Evolutionary conservation across 768 basidiomycete species (phyloP).

Genomic region (Nidularia pulvinata): DNA sequence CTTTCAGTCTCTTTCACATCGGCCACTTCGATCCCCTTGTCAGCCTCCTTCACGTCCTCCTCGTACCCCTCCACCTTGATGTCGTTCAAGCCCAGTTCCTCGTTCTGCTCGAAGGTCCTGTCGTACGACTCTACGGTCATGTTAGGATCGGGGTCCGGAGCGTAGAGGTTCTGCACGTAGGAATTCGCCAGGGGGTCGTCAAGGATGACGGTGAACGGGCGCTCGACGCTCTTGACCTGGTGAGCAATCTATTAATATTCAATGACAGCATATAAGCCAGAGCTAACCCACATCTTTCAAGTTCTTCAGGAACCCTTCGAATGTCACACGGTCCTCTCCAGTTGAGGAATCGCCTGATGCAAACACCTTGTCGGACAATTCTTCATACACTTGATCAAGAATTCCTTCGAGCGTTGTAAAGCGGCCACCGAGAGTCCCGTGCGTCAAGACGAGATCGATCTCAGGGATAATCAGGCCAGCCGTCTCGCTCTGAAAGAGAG

Average conservation of each 20-base stretch:
- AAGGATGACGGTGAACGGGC: constrained; percentile 88
- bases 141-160: constrained; percentile 95
- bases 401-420: constrained; percentile 99
- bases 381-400: constrained; percentile 92
- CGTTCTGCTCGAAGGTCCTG: constrained; percentile 88
- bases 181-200: constrained; percentile 97
- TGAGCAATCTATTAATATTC: background rate
- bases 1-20: too few relatives aligned
- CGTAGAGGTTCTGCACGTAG: constrained; percentile 96
- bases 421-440: constrained; percentile 94
- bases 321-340: constrained; percentile 50
- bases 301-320: constrained; percentile 73
- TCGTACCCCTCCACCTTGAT: constrained; percentile 83
- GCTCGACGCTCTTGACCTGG: constrained; percentile 77
- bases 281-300: constrained; percentile 66
- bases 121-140: constrained; percentile 86
- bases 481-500: constrained; percentile 65
- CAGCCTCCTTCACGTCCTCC: constrained; percentile 13
- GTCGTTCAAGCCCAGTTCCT: constrained; percentile 91
- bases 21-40: too few relatives aligned
- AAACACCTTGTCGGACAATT: constrained; percentile 88
- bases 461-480: constrained; percentile 91
- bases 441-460: constrained; percentile 88
- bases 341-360: constrained; percentile 65
- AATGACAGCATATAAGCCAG: background rate